Percentiles rank a stretch among this genome's conserved stretches.
These are phyloP conservation scores for Inonotus obliquus DNA, from an alignment of 1,284 basidiomycete species.

Conservation along the genomic window DNA sequence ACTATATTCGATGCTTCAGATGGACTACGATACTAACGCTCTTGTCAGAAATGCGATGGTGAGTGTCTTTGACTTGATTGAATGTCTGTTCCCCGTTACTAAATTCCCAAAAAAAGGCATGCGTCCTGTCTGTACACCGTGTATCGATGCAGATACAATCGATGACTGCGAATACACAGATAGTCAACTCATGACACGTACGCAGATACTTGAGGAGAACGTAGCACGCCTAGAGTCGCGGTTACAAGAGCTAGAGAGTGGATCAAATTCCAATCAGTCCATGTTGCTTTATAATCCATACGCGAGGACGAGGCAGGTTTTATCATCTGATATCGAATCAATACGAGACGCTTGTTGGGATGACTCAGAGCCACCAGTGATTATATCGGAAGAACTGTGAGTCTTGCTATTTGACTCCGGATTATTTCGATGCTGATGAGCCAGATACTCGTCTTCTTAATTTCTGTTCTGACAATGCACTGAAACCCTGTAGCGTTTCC, in stretches of 20 bases:
- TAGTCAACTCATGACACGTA: conserved; percentile 30
- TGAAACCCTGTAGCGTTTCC: conserved; percentile 17
- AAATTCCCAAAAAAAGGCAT: neutral
- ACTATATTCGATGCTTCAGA: neutral
- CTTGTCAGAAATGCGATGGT: conserved; percentile 39
- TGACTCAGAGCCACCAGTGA: conserved; percentile 20
- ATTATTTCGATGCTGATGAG: neutral
- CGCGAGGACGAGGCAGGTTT: conserved; percentile 6
- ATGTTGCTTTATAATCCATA: conserved; percentile 32
- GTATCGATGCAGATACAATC: conserved; percentile 29
- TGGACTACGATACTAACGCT: neutral
- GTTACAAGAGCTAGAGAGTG: conserved; percentile 36
- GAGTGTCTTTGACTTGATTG: neutral
- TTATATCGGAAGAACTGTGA: conserved; percentile 22
- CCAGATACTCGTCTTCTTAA: neutral
- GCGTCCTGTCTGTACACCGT: conserved; percentile 36
- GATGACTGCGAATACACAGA: conserved; percentile 41
- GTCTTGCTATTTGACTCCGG: neutral
- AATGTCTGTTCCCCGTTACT: neutral
- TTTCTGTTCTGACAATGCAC: neutral
- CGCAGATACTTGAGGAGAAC: conserved; percentile 35
- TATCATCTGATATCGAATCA: neutral
- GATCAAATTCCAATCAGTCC: conserved; percentile 22
- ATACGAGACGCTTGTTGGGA: conserved; percentile 16
- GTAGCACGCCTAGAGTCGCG: conserved; percentile 32